phyloP scores from a whole-genome alignment of 176 grass and related monocot species.

The Eragrostis curvula region DNA sequence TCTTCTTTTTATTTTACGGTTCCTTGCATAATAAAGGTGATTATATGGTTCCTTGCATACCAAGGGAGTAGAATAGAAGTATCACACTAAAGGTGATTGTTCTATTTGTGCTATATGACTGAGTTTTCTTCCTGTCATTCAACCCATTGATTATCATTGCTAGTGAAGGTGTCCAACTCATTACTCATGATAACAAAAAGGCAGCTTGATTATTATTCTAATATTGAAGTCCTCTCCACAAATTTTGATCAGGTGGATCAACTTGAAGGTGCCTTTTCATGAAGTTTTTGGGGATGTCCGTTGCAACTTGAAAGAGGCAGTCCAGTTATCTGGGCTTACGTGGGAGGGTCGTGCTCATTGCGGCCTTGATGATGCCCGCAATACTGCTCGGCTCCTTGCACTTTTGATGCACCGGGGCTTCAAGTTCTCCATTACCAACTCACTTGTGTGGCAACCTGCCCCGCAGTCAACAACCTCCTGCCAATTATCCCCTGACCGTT shows the following conservation, averaged over 20 bases:
- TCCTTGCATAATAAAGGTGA: no score
- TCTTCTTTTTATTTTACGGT: neutral
- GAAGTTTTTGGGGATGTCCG: conserved; percentile 69
- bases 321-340: conserved; percentile 78
- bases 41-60: neutral
- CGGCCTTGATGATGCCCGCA: conserved; percentile 90
- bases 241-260: conserved; percentile 79
- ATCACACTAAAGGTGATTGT: neutral
- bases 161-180: neutral
- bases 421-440: conserved; percentile 92
- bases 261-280: conserved; percentile 93
- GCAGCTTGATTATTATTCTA: conserved; percentile 14
- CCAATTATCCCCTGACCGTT: conserved; percentile 41
- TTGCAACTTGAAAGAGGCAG: conserved; percentile 91
- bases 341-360: conserved; percentile 98
- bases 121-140: neutral
- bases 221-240: neutral
- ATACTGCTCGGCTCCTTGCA: conserved; percentile 85
- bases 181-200: neutral
- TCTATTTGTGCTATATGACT: neutral
- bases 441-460: conserved; percentile 54
- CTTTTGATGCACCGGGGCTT: conserved; percentile 82
- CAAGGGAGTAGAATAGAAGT: neutral
- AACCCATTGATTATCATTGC: neutral
- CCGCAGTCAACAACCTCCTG: conserved; percentile 29